Conservation (phyloP, 2,329 filamentous ascomycete species). For the Cladosporium oxysporum region DNA sequence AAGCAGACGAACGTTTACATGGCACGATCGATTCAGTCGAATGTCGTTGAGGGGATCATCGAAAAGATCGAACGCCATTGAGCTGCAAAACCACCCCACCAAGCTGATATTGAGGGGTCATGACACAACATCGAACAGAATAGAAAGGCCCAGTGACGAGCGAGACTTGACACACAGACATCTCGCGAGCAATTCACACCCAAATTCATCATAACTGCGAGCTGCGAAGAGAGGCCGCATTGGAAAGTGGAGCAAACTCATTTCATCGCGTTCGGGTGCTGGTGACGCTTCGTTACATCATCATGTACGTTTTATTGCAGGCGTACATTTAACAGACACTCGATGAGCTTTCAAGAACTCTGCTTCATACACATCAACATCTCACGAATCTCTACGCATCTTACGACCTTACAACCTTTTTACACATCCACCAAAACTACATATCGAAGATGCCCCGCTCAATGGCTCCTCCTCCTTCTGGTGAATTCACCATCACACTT, state of each 20-base stretch:
- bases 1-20: not conserved
- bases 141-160: not conserved
- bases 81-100: not conserved
- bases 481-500: slow-evolving; percentile 38
- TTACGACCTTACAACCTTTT: not conserved
- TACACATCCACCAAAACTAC: slow-evolving; percentile 1
- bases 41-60: slow-evolving; percentile 7
- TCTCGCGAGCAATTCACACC: not conserved
- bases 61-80: slow-evolving; percentile 13
- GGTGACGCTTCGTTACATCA: slow-evolving; percentile 18
- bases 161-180: not conserved
- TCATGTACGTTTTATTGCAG: slow-evolving; percentile 5
- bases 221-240: slow-evolving; percentile 16
- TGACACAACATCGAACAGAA: slow-evolving; percentile 14
- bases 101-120: slow-evolving; percentile 12
- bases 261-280: not conserved
- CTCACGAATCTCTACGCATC: slow-evolving; percentile 1
- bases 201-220: not conserved
- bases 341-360: not conserved
- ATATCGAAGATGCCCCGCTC: slow-evolving; percentile 37
- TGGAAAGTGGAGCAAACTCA: slow-evolving; percentile 8
- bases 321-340: slow-evolving; percentile 14
- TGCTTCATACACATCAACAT: not conserved
- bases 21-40: not conserved
- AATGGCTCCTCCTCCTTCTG: slow-evolving; percentile 40